Evolutionary conservation across 768 basidiomycete genomes (phyloP).

Genomic region (Calvatia gigantea): DNA sequence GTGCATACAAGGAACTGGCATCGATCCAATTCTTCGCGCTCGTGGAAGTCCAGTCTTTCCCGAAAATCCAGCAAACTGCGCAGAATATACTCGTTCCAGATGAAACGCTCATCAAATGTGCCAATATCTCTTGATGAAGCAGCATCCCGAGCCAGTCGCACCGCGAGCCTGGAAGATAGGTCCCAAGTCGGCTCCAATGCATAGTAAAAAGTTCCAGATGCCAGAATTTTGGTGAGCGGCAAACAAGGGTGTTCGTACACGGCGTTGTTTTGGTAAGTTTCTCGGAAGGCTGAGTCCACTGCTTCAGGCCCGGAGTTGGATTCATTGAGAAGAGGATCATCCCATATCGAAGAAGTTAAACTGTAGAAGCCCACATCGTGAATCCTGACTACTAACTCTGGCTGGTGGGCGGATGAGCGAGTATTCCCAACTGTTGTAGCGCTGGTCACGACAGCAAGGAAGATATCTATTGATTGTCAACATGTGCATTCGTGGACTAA

Average conservation of each 20-base stretch:
- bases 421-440: slow-evolving; percentile 75
- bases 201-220: slow-evolving; percentile 92
- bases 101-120: slow-evolving; percentile 80
- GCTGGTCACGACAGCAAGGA: slow-evolving; percentile 77
- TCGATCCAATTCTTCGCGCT: slow-evolving; percentile 72
- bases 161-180: slow-evolving; percentile 76
- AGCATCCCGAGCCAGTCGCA: slow-evolving; percentile 56
- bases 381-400: slow-evolving; percentile 77
- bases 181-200: slow-evolving; percentile 85
- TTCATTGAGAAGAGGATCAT: slow-evolving; percentile 59
- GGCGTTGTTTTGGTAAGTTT: slow-evolving; percentile 44
- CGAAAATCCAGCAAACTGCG: slow-evolving; percentile 87
- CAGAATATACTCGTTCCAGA: slow-evolving; percentile 95
- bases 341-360: slow-evolving; percentile 81
- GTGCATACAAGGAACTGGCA: slow-evolving; percentile 80
- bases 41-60: slow-evolving; percentile 63
- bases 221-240: slow-evolving; percentile 86
- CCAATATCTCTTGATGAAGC: slow-evolving; percentile 42
- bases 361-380: slow-evolving; percentile 89
- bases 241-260: slow-evolving; percentile 88
- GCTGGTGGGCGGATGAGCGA: slow-evolving; percentile 49
- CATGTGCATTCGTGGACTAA: neutral
- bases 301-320: slow-evolving; percentile 54
- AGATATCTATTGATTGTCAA: slow-evolving; percentile 57
- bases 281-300: slow-evolving; percentile 44